A percentile compares a stretch with the other conserved stretches of the same genome.
Conservation (phyloP, 2,329 filamentous ascomycete species). For the Aureobasidium sp. region DNA sequence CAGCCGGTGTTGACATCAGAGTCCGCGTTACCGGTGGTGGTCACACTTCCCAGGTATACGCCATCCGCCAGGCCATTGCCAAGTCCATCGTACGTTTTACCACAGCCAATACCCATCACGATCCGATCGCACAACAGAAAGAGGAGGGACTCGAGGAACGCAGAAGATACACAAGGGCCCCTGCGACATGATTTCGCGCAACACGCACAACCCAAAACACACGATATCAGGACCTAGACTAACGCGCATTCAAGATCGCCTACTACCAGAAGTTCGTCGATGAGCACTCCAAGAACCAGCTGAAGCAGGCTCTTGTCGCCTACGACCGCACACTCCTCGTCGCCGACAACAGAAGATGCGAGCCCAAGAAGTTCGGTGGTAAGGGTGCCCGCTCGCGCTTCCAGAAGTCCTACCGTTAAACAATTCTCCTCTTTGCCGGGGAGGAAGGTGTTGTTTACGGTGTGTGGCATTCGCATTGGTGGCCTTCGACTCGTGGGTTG, state of each 20-base stretch:
- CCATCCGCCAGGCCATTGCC: slow-evolving; percentile 96
- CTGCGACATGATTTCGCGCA: not conserved
- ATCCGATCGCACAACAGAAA: not conserved
- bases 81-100: slow-evolving; percentile 66
- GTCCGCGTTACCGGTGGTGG: slow-evolving; percentile 95
- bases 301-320: slow-evolving; percentile 93
- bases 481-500: not conserved
- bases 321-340: slow-evolving; percentile 97
- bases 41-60: slow-evolving; percentile 96
- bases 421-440: slow-evolving; percentile 15
- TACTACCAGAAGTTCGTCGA: slow-evolving; percentile 99
- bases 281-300: slow-evolving; percentile 99
- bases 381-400: slow-evolving; percentile 89
- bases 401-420: slow-evolving; percentile 99
- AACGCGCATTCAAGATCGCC: slow-evolving; percentile 46
- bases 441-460: not conserved
- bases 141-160: not conserved
- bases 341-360: slow-evolving; percentile 96
- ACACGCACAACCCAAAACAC: not conserved
- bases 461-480: slow-evolving; percentile 11
- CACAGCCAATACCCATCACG: not conserved
- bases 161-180: not conserved
- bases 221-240: not conserved
- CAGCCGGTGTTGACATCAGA: slow-evolving; percentile 85
- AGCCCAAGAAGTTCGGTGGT: slow-evolving; percentile 98